Conservation (phyloP, 768 basidiomycete species). For the Leccinum boreale region DNA sequence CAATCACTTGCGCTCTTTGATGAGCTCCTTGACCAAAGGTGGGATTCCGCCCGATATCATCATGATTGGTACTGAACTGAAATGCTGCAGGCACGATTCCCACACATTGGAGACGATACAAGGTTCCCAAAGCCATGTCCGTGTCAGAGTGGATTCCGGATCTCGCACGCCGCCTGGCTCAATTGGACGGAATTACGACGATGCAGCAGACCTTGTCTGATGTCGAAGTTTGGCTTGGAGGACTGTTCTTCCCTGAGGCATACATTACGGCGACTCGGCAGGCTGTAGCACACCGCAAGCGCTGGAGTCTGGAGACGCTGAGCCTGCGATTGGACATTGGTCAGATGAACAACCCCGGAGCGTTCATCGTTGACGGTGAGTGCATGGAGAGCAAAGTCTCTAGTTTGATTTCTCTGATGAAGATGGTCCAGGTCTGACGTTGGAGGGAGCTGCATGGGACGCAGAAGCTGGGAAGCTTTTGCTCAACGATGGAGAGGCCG, state of each 20-base stretch:
- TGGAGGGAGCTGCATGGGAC: slow-evolving; percentile 84
- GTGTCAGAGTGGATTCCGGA: slow-evolving; percentile 86
- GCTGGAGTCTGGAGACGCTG: slow-evolving; percentile 90
- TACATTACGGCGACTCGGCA: slow-evolving; percentile 96
- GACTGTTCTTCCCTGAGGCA: slow-evolving; percentile 94
- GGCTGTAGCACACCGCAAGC: slow-evolving; percentile 89
- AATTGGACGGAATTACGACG: slow-evolving; percentile 66
- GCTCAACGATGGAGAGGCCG: slow-evolving; percentile 85
- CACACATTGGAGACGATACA: slow-evolving; percentile 84
- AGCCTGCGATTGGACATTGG: slow-evolving; percentile 79
- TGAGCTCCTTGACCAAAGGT: slow-evolving; percentile 92
- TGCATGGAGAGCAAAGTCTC: slow-evolving; percentile 2
- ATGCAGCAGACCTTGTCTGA: slow-evolving; percentile 57
- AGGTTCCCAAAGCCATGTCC: slow-evolving; percentile 77
- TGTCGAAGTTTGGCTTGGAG: slow-evolving; percentile 88
- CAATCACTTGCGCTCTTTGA: slow-evolving; percentile 88
- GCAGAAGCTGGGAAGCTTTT: slow-evolving; percentile 52
- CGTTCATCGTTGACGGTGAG: slow-evolving; percentile 88
- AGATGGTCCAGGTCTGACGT: slow-evolving; percentile 59
- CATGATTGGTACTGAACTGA: slow-evolving; percentile 6
- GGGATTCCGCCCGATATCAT: slow-evolving; percentile 7
- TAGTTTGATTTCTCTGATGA: slow-evolving; percentile 4
- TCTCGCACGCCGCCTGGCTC: slow-evolving; percentile 74
- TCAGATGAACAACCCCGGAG: slow-evolving; percentile 68
- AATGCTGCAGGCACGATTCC: slow-evolving; percentile 73